Conservation (phyloP, 108 stramenopile genomes). For the Nannochloropsis oceanica region DNA sequence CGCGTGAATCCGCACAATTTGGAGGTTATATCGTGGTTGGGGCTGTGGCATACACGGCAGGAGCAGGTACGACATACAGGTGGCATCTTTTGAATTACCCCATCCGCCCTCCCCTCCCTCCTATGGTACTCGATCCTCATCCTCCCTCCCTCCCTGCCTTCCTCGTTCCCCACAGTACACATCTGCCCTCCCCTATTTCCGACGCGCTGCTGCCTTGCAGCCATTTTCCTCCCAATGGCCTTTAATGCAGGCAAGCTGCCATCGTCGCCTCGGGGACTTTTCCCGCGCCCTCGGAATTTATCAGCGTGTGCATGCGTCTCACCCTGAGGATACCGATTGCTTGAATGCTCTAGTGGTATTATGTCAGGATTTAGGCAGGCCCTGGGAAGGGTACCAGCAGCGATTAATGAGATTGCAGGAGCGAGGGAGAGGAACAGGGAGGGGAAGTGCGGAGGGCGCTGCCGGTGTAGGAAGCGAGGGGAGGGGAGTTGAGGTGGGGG, state of each 20-base stretch:
- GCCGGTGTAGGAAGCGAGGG: not conserved
- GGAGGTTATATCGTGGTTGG: constrained; percentile 66
- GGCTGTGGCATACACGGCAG: constrained; percentile 50
- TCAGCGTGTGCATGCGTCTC: not conserved
- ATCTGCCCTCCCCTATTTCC: not conserved
- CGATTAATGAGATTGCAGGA: not conserved
- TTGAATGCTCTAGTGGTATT: not conserved
- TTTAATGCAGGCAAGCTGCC: not conserved
- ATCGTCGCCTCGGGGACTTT: not conserved
- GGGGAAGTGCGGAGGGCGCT: not conserved
- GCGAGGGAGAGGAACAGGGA: not conserved
- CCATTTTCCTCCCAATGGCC: not conserved
- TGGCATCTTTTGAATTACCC: too few species aligned
- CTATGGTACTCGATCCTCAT: too few species aligned
- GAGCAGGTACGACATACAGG: not conserved
- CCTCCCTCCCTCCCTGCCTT: not conserved
- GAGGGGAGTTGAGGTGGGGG: not conserved
- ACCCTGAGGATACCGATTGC: not conserved
- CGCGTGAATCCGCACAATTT: constrained; percentile 64
- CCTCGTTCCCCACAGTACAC: not conserved
- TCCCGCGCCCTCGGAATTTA: not conserved
- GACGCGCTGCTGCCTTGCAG: not conserved
- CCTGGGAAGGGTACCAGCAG: not conserved
- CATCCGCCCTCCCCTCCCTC: too few species aligned
- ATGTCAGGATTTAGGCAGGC: not conserved